phyloP scores from a whole-genome alignment of 768 basidiomycete genomes.

The Naganishia antarctica region DNA sequence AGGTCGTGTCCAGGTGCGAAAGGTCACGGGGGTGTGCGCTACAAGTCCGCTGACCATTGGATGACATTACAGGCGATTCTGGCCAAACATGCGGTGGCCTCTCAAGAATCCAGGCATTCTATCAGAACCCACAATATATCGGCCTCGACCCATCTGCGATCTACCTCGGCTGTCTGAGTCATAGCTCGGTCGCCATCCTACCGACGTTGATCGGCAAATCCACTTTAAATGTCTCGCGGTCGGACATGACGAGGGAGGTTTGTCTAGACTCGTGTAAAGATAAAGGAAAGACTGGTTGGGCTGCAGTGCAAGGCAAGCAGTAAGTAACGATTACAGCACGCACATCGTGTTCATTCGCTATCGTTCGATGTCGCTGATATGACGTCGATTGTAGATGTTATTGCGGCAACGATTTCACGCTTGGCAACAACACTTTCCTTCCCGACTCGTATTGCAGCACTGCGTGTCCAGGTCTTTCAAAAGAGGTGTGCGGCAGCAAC shows the following conservation, averaged over 20 bases:
- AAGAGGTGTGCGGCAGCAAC: constrained; percentile 5
- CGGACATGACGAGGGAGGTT: constrained; percentile 14
- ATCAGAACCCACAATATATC: constrained; percentile 13
- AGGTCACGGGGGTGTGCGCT: neutral
- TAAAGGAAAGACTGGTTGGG: constrained; percentile 1
- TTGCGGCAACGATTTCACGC: constrained; percentile 21
- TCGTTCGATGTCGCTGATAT: neutral
- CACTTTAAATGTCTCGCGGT: neutral
- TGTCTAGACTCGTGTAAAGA: constrained; percentile 1
- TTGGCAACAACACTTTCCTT: constrained; percentile 10
- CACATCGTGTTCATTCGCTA: neutral
- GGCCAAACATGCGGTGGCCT: neutral
- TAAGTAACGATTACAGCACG: neutral
- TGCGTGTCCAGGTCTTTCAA: constrained; percentile 6
- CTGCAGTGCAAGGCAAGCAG: constrained; percentile 12
- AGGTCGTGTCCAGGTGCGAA: constrained; percentile 1
- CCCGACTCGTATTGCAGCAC: constrained; percentile 23
- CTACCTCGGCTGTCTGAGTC: constrained; percentile 16
- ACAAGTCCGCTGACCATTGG: too few relatives aligned
- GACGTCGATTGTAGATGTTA: constrained; percentile 22
- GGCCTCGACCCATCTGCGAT: constrained; percentile 2
- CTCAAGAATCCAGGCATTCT: constrained; percentile 1
- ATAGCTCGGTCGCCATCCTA: neutral
- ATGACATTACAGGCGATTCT: neutral
- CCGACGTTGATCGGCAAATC: constrained; percentile 1